Base-by-base conservation (phyloP, 2,329 filamentous ascomycete species). In the Fusarium sarcochroum region DNA sequence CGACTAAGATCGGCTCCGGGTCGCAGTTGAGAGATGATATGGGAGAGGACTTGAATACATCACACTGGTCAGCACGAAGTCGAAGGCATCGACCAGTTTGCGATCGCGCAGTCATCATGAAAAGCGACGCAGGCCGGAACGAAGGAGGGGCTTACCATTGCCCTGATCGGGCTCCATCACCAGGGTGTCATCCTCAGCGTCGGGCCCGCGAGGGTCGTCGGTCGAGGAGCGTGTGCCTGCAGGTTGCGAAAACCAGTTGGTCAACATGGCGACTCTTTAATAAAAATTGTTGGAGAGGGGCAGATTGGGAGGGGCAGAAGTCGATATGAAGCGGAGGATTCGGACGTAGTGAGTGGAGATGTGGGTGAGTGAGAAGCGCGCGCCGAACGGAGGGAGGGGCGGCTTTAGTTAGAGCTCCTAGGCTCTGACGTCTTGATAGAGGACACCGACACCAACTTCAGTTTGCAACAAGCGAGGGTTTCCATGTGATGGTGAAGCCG, bases 11-110 rank as follows among this genome's bases (percentile, higher is more conserved):
- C 96, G 75, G 96, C 96, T 70, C 96, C 96, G 14, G 96, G 96
- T 67, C 96, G 92, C 67, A 99, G 86, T 82, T 99, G 96, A 52
- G 94, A 97, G 77, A 99, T 98, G 81, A 99, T 97, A 82, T 98
- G 95, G 62, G 90, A 93, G 72, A 99, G 91, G 76, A 99, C 96
- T 97, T 76, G 54, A 38, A 54, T 32, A 23, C 41, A 54, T 58
- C 47, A 68, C 44, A 34, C 34, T 56, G 18, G 66, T 74, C 49
- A 71, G 71, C 51, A 37, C 32, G 46, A 47, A 25, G 42, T 41
- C 53, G 48, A 35, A 48, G 41, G 27, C 30, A 42, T 40, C 18
- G 7, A 23, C 45, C 51, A 42, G n/a, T 44, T 35, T 37, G 60
- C 40, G 30, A 58, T 37, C 63, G 60, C 60, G 49, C 57, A 35